Percentiles rank a stretch among this genome's conserved stretches.
These are phyloP conservation scores for Blastomyces parvus DNA, from an alignment of 2,329 filamentous ascomycete genomes.

Conservation along the genomic window DNA sequence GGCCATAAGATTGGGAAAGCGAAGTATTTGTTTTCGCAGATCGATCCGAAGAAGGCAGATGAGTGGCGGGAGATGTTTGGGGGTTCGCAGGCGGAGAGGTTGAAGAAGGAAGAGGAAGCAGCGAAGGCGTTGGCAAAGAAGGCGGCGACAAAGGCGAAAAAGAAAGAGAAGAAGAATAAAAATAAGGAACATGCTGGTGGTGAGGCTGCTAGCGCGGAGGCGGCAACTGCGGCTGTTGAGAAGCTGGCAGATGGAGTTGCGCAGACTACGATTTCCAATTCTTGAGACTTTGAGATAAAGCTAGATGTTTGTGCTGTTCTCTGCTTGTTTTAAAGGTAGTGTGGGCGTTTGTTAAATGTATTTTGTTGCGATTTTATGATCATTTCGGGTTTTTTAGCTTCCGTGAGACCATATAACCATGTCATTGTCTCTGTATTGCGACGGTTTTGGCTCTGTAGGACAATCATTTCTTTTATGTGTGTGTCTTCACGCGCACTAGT, in stretches of 20 bases:
- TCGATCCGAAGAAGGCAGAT: slow-evolving; percentile 69
- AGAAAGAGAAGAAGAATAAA: slow-evolving; percentile 23
- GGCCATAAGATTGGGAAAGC: slow-evolving; percentile 76
- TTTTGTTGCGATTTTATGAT: not conserved
- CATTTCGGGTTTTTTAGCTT: not conserved
- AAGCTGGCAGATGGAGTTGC: slow-evolving; percentile 35
- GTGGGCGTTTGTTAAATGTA: not conserved
- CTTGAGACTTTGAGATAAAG: slow-evolving; percentile 17
- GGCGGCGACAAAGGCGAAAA: slow-evolving; percentile 29
- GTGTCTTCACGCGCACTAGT: no score
- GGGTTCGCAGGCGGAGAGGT: slow-evolving; percentile 55
- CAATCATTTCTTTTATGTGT: no score
- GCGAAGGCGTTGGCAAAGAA: slow-evolving; percentile 40
- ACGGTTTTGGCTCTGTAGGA: no score
- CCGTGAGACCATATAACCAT: not conserved
- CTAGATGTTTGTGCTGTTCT: not conserved
- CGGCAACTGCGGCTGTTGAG: slow-evolving; percentile 29
- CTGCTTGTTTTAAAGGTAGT: not conserved
- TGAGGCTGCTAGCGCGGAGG: slow-evolving; percentile 18
- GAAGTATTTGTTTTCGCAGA: slow-evolving; percentile 70
- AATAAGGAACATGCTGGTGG: slow-evolving; percentile 22
- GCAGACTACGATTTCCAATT: slow-evolving; percentile 35
- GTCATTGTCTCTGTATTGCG: no score
- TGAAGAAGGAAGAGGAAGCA: slow-evolving; percentile 60
- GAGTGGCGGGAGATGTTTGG: slow-evolving; percentile 74